These are phyloP conservation scores for Bretschneidera sinensis DNA, from an alignment of 345 rosid genomes.

Conservation along the genomic window DNA sequence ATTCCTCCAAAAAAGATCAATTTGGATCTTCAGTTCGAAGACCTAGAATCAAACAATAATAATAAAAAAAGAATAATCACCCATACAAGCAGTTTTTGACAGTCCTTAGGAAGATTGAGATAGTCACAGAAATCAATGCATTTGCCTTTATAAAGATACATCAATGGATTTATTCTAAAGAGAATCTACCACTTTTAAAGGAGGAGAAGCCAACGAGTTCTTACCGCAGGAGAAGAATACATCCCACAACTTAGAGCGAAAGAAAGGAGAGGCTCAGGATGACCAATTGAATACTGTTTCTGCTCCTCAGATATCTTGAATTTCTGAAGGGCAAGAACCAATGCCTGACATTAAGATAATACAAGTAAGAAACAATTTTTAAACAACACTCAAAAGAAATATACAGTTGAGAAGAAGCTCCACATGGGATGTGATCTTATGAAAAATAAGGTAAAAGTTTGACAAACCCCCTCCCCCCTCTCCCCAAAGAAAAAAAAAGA, in stretches of 20 bases:
- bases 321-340: conserved; percentile 50
- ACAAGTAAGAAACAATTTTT: not conserved
- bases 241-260: conserved; percentile 59
- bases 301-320: conserved; percentile 45
- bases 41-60: not conserved
- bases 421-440: not conserved
- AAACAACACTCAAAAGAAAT: not conserved
- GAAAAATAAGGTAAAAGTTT: not conserved
- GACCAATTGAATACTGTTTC: conserved; percentile 43
- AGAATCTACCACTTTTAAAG: not conserved
- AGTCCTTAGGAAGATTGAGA: not conserved
- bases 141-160: not conserved
- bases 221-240: conserved; percentile 73
- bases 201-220: conserved; percentile 5
- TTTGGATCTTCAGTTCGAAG: not conserved
- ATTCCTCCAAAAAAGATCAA: too few species aligned
- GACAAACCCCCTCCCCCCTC: not conserved
- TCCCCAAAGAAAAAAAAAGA: not conserved
- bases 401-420: too few species aligned
- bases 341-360: conserved; percentile 33
- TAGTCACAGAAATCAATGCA: not conserved
- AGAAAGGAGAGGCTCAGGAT: conserved; percentile 52
- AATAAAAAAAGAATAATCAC: not conserved
- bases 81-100: not conserved
- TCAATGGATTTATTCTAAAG: not conserved